Base-by-base conservation (phyloP, 345 rosid genomes). In the Lumnitzera racemosa region DNA sequence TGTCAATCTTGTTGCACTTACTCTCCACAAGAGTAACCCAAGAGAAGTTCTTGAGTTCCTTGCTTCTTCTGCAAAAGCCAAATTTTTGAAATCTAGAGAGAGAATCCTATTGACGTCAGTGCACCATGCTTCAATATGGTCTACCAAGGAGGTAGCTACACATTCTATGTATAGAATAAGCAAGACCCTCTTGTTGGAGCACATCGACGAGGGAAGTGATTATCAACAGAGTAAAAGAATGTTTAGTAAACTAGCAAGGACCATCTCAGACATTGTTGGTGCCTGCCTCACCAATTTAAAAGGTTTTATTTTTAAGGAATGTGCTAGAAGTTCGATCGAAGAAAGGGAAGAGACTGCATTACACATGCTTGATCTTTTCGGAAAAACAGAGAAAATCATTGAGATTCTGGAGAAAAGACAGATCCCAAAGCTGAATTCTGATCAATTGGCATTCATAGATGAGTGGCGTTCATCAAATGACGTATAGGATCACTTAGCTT, bases 81-180 rank as follows among this genome's bases (percentile, higher is more conserved):
- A 7, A 5, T 7, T 36, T 36, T 1, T 5, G 1, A 9, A 5
- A 36, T 36, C 10, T 36, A 27, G 31, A 27, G 31, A 27, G 31
- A 27, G 31, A 20, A 20, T 20, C 20, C 0, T 20, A 20, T 20
- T 20, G 20, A 20, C 43, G 1, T 36, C 10, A 9, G 11, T 5
- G 43, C 10, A 36, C 9, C 5, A 7, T 36, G 11, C 43, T 20
- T 77, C 87, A 15, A 74, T 67, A n/a, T 92, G 98, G 98, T 91
- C 94, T 9, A 43, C 71, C 61, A 82, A 75, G 68, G 74, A 72
- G 31, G 55, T 84, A 71, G 94, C 96, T 12, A 89, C 96, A 7
- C 76, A 89, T 70, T 87, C 94, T 70, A 85, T 89, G 96, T 85
- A 89, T 49, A 64, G 90, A 70, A 71, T 85, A 61, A 78, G 85